phyloP scores from a whole-genome alignment of 2,329 filamentous ascomycete genomes.

The Botrytis tulipae region DNA sequence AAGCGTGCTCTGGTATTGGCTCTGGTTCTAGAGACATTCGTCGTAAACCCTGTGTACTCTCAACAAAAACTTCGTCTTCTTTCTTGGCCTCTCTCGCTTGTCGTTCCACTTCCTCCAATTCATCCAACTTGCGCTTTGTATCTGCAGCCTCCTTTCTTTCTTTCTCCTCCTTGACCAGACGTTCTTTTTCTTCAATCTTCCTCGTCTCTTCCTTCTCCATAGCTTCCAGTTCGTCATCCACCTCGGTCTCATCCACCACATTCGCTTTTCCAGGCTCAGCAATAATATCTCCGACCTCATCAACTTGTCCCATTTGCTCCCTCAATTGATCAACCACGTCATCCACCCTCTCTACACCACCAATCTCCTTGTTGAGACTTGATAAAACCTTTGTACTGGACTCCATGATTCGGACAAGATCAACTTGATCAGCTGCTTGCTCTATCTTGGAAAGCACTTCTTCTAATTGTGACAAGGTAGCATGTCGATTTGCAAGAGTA shows the following conservation, averaged over 20 bases:
- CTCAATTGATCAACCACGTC: conserved; percentile 71
- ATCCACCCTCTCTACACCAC: conserved; percentile 73
- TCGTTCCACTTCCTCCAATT: conserved; percentile 31
- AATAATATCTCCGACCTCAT: conserved; percentile 78
- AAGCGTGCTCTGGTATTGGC: conserved; percentile 22
- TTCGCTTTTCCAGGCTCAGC: conserved; percentile 55
- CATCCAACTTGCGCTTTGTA: conserved; percentile 35
- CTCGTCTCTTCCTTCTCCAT: conserved; percentile 56
- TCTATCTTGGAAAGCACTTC: conserved; percentile 80
- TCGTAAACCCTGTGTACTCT: conserved; percentile 28
- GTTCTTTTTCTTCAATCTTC: conserved; percentile 42
- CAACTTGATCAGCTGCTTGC: conserved; percentile 79
- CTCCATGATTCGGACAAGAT: conserved; percentile 80
- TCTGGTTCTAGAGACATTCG: conserved; percentile 31
- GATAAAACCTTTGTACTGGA: conserved; percentile 70
- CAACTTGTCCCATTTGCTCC: conserved; percentile 76
- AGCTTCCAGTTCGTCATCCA: conserved; percentile 82
- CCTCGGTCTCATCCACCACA: conserved; percentile 76
- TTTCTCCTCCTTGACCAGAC: conserved; percentile 31
- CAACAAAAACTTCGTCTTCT: conserved; percentile 24
- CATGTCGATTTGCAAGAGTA: conserved; percentile 67
- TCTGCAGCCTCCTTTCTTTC: conserved; percentile 36
- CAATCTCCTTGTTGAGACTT: conserved; percentile 71
- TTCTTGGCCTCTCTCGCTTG: conserved; percentile 23
- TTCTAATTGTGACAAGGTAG: conserved; percentile 77